Evolutionary conservation across 2,329 filamentous ascomycete species (phyloP).

Genomic region (Penicillium brevicompactum): DNA sequence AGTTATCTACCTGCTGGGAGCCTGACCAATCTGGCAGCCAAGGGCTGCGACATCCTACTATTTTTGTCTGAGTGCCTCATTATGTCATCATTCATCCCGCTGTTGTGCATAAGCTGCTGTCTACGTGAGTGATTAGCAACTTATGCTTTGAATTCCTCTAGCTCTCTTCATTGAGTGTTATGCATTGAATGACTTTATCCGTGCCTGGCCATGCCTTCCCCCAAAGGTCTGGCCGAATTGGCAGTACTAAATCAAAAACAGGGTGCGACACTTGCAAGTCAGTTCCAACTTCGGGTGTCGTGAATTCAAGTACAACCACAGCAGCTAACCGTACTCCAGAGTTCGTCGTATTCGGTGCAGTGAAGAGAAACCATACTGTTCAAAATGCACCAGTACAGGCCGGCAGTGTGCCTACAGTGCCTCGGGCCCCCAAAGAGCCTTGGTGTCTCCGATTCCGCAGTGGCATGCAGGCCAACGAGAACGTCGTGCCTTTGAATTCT

Average conservation of each 20-base stretch:
- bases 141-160: too few relatives aligned
- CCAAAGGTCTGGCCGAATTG: constrained; percentile 10
- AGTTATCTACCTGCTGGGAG: too few relatives aligned
- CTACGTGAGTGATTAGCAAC: too few relatives aligned
- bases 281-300: neutral
- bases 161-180: neutral
- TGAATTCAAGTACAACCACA: neutral
- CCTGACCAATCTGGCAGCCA: too few relatives aligned
- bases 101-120: too few relatives aligned
- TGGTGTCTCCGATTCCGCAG: constrained; percentile 2
- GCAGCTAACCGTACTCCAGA: constrained; percentile 1
- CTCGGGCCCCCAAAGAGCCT: neutral
- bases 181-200: neutral
- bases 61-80: too few relatives aligned
- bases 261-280: constrained; percentile 28
- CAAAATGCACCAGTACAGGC: constrained; percentile 19
- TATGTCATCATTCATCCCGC: too few relatives aligned
- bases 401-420: constrained; percentile 17
- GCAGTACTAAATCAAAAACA: constrained; percentile 22
- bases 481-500: constrained; percentile 31
- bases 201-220: neutral
- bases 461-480: constrained; percentile 19
- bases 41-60: too few relatives aligned
- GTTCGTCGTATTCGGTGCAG: constrained; percentile 18
- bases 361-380: constrained; percentile 21